A percentile compares a stretch with the other conserved stretches of the same genome.
Evolutionary conservation across 73 alveolate genomes (phyloP).

Genomic region (Halteria grandinella): DNA sequence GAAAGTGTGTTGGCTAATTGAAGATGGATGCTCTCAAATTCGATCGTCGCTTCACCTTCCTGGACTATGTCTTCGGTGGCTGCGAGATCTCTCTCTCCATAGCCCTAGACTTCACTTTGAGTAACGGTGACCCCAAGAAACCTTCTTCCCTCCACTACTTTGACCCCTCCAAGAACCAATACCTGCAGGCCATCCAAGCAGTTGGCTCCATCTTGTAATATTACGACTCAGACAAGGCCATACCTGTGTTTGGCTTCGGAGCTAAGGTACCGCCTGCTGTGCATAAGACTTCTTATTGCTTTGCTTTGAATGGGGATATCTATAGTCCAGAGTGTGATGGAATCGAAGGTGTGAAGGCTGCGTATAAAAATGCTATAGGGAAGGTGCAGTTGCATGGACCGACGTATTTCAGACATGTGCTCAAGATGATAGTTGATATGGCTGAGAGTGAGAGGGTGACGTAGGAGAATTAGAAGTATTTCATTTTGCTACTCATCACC

Average conservation of each 20-base stretch:
- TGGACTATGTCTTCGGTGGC: constrained; percentile 90
- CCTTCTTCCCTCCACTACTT: constrained; percentile 71
- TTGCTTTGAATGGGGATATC: constrained; percentile 91
- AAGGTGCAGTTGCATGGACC: constrained; percentile 91
- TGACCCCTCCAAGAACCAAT: constrained; percentile 71
- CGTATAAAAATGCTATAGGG: constrained; percentile 78
- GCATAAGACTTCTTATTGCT: constrained; percentile 76
- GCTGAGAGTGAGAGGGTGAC: constrained; percentile 28
- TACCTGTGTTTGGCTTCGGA: constrained; percentile 97
- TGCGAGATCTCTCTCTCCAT: constrained; percentile 86
- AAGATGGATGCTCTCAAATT: constrained; percentile 28
- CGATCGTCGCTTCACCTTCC: constrained; percentile 72
- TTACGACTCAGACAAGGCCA: constrained; percentile 89
- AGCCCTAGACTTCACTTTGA: constrained; percentile 93
- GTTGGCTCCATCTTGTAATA: constrained; percentile 87
- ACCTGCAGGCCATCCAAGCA: constrained; percentile 78
- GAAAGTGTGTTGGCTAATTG: no score
- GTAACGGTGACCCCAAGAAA: constrained; percentile 79
- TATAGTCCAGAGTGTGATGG: constrained; percentile 91
- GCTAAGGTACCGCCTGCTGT: constrained; percentile 83
- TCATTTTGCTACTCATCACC: constrained; percentile 86
- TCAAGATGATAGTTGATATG: constrained; percentile 48
- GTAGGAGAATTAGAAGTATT: constrained; percentile 36
- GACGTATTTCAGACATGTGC: constrained; percentile 74
- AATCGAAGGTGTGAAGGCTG: constrained; percentile 82